Evolutionary conservation across 2,329 filamentous ascomycete species (phyloP).

Genomic region (Xylaria digitata): DNA sequence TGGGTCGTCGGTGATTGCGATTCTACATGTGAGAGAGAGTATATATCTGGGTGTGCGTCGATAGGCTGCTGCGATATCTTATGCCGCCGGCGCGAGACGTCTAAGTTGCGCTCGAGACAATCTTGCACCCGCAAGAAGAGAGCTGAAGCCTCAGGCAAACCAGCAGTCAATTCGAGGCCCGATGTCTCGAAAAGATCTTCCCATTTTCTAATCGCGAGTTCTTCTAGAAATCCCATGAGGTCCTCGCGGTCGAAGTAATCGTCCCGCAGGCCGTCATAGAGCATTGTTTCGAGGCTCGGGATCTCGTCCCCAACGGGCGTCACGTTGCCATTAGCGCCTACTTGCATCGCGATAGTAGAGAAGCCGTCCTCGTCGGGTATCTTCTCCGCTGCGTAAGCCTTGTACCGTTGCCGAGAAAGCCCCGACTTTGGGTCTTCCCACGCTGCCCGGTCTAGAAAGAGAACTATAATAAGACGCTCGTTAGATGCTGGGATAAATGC

Average conservation of each 20-base stretch:
- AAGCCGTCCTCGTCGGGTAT: slow-evolving; percentile 19
- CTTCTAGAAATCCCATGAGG: slow-evolving; percentile 36
- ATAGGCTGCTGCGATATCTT: not conserved
- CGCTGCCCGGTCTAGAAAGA: slow-evolving; percentile 50
- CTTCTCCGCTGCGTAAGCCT: slow-evolving; percentile 10
- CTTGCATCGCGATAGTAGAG: slow-evolving; percentile 1
- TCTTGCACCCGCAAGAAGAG: slow-evolving; percentile 50
- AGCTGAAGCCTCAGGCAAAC: slow-evolving; percentile 24
- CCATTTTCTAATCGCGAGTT: slow-evolving; percentile 49
- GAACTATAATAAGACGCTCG: slow-evolving; percentile 38
- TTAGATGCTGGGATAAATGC: not conserved
- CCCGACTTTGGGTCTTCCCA: slow-evolving; percentile 40
- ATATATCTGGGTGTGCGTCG: not conserved
- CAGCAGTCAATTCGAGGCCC: slow-evolving; percentile 26
- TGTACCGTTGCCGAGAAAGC: slow-evolving; percentile 40
- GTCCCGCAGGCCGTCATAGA: slow-evolving; percentile 42
- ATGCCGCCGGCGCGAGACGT: slow-evolving; percentile 34
- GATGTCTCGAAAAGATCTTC: slow-evolving; percentile 52
- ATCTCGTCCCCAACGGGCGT: slow-evolving; percentile 36
- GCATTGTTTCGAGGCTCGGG: slow-evolving; percentile 45
- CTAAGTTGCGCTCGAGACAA: slow-evolving; percentile 53
- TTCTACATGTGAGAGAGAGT: not conserved
- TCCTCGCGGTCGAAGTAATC: slow-evolving; percentile 18
- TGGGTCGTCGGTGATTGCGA: slow-evolving; percentile 29
- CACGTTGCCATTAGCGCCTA: slow-evolving; percentile 6